These are phyloP conservation scores for Fusarium setosum DNA, from an alignment of 2,329 filamentous ascomycete species.

Conservation along the genomic window DNA sequence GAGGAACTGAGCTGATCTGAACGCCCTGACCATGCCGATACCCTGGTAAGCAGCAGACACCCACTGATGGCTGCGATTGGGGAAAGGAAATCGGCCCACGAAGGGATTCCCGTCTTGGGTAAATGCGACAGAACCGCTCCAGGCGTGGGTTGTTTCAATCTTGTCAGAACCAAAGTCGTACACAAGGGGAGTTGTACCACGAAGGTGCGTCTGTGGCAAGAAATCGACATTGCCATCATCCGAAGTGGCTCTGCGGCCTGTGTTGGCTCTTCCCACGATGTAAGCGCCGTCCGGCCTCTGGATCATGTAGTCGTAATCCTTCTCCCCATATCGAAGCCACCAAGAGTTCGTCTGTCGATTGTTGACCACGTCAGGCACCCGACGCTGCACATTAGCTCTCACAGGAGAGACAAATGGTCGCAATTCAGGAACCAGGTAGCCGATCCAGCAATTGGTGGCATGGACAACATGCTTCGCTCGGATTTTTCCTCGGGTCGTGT, in stretches of 20 bases:
- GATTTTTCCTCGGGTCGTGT: constrained; percentile 11
- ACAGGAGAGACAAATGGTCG: background rate
- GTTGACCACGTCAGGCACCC: background rate
- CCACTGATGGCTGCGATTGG: constrained; percentile 10
- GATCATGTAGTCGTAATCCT: constrained; percentile 24
- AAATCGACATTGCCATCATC: constrained; percentile 12
- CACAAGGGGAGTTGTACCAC: background rate
- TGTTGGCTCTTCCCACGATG: constrained; percentile 10
- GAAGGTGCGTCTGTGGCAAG: background rate
- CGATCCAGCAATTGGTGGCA: constrained; percentile 15
- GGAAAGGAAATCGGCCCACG: constrained; percentile 11
- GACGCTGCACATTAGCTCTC: constrained; percentile 8
- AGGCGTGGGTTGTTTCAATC: constrained; percentile 12
- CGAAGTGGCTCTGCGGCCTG: constrained; percentile 7
- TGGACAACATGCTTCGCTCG: constrained; percentile 7
- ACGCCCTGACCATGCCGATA: constrained; percentile 21
- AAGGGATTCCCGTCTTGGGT: constrained; percentile 15
- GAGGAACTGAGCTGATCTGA: constrained; percentile 11
- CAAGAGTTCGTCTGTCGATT: constrained; percentile 1
- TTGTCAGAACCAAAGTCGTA: constrained; percentile 17
- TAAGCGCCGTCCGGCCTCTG: constrained; percentile 14
- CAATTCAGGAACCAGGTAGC: constrained; percentile 13
- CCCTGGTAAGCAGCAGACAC: constrained; percentile 9
- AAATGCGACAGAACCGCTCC: constrained; percentile 15
- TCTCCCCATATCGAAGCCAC: constrained; percentile 17